Base-by-base conservation (phyloP, 164 flowering plant species). In the Aristolochia fimbriata region DNA sequence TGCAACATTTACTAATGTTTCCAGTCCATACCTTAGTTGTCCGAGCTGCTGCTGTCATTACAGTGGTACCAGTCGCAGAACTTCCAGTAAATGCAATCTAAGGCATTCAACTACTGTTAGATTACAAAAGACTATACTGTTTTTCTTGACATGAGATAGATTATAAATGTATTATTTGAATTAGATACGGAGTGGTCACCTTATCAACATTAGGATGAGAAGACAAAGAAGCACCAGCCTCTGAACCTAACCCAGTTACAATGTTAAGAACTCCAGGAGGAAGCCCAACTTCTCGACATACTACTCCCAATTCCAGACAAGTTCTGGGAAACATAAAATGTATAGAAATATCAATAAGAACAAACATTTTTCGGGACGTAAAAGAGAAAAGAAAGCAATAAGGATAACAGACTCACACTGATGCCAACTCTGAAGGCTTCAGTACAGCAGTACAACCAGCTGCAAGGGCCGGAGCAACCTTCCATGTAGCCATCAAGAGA, bases 11-110 rank as follows among this genome's bases (percentile, higher is more conserved):
- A 4, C 13, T 22, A 6, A 22, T 23, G 20, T 12, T 52, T 52
- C 7, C 9, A n/a, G 15, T 9, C 23, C 16, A 37, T 72, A 87
- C 99, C 89, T 94, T 94, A 57, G 88, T 88, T 62, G 75, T 5
- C 74, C 84, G 91, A 70, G 97, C 89, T 37, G 96, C 99, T 71
- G 93, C 80, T 21, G 84, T 58, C 99, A 94, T 90, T 60, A 94
- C 74, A 71, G 71, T 82, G 74, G 84, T 91, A 19, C 99, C 99
- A 30, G 99, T 94, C 30, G 74, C 79, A 56, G 75, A 67, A 71
- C 99, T 94, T 72, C 99, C 99, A 59, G 99, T 94, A 73, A 94
- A 94, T 52, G 97, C 91, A 73, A 94, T 71, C 99, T 94, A 84
- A 63, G 47, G 62, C 14, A 15, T 7, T 57, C 41, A 53, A 50